Conservation (phyloP, 2,329 filamentous ascomycete species). For the Magnaporthiopsis incrustans region DNA sequence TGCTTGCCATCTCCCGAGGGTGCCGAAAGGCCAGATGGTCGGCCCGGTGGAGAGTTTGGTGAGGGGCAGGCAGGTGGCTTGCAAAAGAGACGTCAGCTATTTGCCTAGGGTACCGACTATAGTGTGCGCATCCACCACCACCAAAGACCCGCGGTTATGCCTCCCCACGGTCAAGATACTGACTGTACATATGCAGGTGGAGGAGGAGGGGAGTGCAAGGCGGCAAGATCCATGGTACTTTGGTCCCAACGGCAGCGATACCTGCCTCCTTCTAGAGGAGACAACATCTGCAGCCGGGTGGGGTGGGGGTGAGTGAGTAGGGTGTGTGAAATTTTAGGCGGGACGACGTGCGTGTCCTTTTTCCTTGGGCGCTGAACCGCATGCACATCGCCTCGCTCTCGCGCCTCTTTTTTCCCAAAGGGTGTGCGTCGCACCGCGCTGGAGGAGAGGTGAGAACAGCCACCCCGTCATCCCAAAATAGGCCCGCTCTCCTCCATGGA, state of each 20-base stretch:
- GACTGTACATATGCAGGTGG: not conserved
- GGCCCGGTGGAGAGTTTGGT: not conserved
- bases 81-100: not conserved
- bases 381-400: slow-evolving; percentile 2
- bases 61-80: not conserved
- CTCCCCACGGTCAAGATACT: not conserved
- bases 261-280: not conserved
- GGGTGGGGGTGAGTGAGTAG: not conserved
- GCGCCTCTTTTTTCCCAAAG: not conserved
- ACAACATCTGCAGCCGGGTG: not conserved
- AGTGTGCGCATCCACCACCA: no score
- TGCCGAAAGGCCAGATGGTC: not conserved
- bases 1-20: not conserved
- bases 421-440: not conserved
- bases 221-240: not conserved
- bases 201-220: not conserved
- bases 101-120: no score
- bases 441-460: not conserved
- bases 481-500: not conserved
- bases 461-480: slow-evolving; percentile 6
- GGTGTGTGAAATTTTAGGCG: not conserved
- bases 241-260: not conserved
- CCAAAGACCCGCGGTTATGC: not conserved
- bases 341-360: not conserved
- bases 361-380: not conserved